Evolutionary conservation across 352 stramenopile genomes (phyloP).

Genomic region (Phytophthora hybrid): DNA sequence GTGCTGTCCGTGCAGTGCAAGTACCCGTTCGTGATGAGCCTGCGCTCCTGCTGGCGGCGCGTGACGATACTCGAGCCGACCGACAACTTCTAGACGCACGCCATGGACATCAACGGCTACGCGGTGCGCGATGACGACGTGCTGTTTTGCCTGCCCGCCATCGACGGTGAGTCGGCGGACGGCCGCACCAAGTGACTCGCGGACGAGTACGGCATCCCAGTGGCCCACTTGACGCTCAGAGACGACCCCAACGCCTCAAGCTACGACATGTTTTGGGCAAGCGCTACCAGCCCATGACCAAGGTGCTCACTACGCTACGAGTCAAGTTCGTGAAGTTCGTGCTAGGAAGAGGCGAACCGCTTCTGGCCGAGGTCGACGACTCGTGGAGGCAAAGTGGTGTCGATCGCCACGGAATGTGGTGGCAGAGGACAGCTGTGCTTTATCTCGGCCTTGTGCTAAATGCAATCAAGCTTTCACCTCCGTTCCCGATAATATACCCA

Average conservation of each 20-base stretch:
- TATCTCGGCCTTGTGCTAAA: no score
- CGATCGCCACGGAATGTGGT: no score
- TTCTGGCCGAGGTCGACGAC: no score
- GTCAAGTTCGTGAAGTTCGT: slow-evolving; percentile 52
- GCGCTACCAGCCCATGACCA: slow-evolving; percentile 26
- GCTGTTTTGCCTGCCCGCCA: slow-evolving; percentile 39
- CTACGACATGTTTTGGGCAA: slow-evolving; percentile 54
- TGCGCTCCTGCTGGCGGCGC: slow-evolving; percentile 46
- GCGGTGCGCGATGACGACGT: slow-evolving; percentile 40
- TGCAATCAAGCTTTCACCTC: no score
- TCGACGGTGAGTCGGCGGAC: slow-evolving; percentile 34
- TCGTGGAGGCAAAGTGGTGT: no score
- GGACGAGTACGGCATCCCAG: slow-evolving; percentile 49
- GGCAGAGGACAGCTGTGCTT: no score
- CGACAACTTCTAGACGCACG: slow-evolving; percentile 53
- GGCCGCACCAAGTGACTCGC: slow-evolving; percentile 48
- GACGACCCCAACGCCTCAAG: slow-evolving; percentile 20
- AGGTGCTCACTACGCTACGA: slow-evolving; percentile 40
- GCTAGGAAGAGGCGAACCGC: no score
- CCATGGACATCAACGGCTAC: slow-evolving; percentile 43
- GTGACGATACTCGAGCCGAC: slow-evolving; percentile 44
- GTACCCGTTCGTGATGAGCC: slow-evolving; percentile 56
- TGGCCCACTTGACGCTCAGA: slow-evolving; percentile 38
- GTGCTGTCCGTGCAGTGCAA: slow-evolving; percentile 44
- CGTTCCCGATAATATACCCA: no score